Base-by-base conservation (phyloP, 192 early-diverging fungal genomes). In the Lobosporangium transversale region DNA sequence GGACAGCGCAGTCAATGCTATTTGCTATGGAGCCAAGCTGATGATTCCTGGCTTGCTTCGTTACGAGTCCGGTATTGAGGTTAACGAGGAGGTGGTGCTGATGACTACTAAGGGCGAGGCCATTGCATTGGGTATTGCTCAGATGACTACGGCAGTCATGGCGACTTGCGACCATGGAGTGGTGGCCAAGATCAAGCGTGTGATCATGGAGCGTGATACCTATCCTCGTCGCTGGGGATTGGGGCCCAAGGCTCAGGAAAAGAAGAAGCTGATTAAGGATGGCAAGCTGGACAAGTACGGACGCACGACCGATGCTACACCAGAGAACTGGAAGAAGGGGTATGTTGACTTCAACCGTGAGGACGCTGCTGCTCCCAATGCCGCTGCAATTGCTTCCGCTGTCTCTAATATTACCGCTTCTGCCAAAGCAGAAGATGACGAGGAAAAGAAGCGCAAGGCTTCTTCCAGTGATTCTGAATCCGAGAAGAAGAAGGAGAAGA, bases 51-150 rank as follows among this genome's bases (percentile, higher is more conserved):
- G 97, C 79, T 90, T 98, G 21, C 85, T 99, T 54, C 92, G 96
- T 30, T 99, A 94, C 68, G 95, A 98, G 83, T 91, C 92, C 61
- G 95, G 91, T 44, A 91, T 99, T 74, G 97, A 99, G 79, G 73
- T 98, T 73, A 88, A 95, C 80, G 96, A 99, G 78, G 97, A 99
- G 83, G 89, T 99, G 45, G 95, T 99, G 24, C 83, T 99, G 67
- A 99, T 99, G 94, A 95, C 97, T 44, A 99, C 97, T 79, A 99
- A 99, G 90, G 97, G 97, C 62, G 97, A 99, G 79, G 97, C 97
- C 35, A 97, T 99, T 69, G 97, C 97, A 18, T 85, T 99, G 18
- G 96, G 90, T 53, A 94, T 95, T 78, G 96, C 96, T 12, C 90
- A 93, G 80, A 99, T 99, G 97, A 94, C 92, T 40, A 99, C 97